phyloP scores from a whole-genome alignment of 2,329 filamentous ascomycete species.

The Botrytis galanthina region DNA sequence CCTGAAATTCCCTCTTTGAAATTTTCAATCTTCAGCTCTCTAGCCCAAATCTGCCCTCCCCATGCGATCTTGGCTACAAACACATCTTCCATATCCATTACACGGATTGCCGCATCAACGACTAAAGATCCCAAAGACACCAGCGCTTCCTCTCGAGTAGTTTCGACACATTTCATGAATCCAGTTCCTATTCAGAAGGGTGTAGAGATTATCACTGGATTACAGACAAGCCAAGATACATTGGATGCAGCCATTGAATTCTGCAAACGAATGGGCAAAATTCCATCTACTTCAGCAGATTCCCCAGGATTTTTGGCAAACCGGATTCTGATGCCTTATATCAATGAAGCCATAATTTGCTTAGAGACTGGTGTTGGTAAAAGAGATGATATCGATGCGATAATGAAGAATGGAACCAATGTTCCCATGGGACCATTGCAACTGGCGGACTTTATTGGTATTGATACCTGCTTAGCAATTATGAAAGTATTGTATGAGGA shows the following conservation, averaged over 20 bases:
- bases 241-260: conserved; percentile 80
- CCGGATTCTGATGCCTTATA: conserved; percentile 97
- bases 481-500: conserved; percentile 93
- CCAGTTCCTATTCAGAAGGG: conserved; percentile 95
- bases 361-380: conserved; percentile 88
- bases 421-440: conserved; percentile 96
- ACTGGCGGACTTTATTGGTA: conserved; percentile 92
- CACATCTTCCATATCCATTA: conserved; percentile 98
- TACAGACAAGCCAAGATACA: conserved; percentile 84
- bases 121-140: conserved; percentile 75
- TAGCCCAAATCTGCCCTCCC: conserved; percentile 76
- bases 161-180: conserved; percentile 99
- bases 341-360: conserved; percentile 97
- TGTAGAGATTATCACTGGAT: conserved; percentile 92
- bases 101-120: conserved; percentile 87
- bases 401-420: conserved; percentile 99
- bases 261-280: conserved; percentile 89
- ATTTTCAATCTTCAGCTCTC: conserved; percentile 77
- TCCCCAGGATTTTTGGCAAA: conserved; percentile 94
- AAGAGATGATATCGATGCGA: conserved; percentile 89
- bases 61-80: conserved; percentile 95
- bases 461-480: conserved; percentile 94
- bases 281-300: conserved; percentile 83
- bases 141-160: conserved; percentile 78
- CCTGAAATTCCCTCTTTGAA: conserved; percentile 90